These are phyloP conservation scores for Pistacia vera DNA, from an alignment of 345 rosid species.

Conservation along the genomic window DNA sequence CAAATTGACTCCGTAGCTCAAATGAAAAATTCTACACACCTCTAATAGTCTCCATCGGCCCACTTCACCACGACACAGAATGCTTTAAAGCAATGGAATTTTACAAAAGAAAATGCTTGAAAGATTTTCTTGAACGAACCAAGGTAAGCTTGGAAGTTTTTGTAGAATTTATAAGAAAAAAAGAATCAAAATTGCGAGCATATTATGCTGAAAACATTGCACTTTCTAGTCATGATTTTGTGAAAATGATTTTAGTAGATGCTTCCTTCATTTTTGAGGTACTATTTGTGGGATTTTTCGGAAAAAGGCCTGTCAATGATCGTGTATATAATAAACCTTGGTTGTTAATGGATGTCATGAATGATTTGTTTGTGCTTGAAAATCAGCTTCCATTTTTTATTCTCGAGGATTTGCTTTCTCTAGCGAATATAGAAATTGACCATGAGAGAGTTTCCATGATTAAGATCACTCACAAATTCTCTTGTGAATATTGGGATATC, in stretches of 20 bases:
- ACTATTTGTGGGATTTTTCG: not conserved
- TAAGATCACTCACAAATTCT: not conserved
- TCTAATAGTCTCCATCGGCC: slow-evolving; percentile 22
- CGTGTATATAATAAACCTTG: not conserved
- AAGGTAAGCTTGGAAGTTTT: not conserved
- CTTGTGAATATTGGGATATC: too few relatives aligned
- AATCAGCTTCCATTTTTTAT: slow-evolving; percentile 40
- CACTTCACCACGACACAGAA: slow-evolving; percentile 3
- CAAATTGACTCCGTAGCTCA: not conserved
- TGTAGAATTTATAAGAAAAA: not conserved
- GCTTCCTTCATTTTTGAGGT: slow-evolving; percentile 20
- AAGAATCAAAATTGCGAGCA: not conserved
- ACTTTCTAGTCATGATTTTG: not conserved
- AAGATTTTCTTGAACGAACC: slow-evolving; percentile 11
- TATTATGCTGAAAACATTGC: slow-evolving; percentile 8
- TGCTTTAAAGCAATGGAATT: slow-evolving; percentile 22
- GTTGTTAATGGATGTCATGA: not conserved
- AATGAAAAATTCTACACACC: slow-evolving; percentile 5
- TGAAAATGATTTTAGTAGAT: slow-evolving; percentile 20
- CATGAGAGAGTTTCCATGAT: not conserved
- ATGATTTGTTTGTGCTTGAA: slow-evolving; percentile 20
- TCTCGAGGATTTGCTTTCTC: slow-evolving; percentile 18
- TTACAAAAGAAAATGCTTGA: slow-evolving; percentile 18
- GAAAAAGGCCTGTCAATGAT: not conserved
- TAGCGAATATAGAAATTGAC: not conserved